Evolutionary conservation across 2,329 filamentous ascomycete species (phyloP), one percentile per base, ranked within the genome.

Genomic region (Claviceps purpurea): DNA sequence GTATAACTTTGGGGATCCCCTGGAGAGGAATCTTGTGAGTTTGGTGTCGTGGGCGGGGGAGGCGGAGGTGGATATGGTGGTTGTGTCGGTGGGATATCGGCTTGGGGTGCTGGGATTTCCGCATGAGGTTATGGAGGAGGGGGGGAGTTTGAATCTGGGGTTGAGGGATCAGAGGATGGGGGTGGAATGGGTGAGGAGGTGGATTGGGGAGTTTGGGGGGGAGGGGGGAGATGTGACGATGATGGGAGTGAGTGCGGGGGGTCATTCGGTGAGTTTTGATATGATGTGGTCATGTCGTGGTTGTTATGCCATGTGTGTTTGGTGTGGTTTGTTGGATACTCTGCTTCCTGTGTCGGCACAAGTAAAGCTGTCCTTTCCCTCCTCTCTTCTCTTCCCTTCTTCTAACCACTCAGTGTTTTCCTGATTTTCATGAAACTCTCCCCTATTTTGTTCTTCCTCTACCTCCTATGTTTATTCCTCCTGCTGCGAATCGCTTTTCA

Each of bases 41-140:
- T 79, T 86, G 65, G 75, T 84, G 14, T 72, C 75, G 5, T 83
- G 76, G 68, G 66, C 73, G 2, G 65, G 67, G 3, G 65, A 67
- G 45, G 65, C 67, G 3, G 65, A 67, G 46, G 30, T 10, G 47
- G 74, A 75, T 10, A 66, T 85, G 50, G 69, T 86, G 43, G 77
- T 70, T 38, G 72, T 84, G 49, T 77, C 72, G 62, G 76, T 83
- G 62, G 79, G 77, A 64, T 81, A 86, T 64, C 74, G 84, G 10
- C 73, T 87, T 48, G 80, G 81, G 2, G 76, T 79, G 5, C 71
- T 88, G 60, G 87, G 87, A 0, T 89, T 91, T 65, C 65, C 87
- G 30, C 42, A 68, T 72, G 24, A 37, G 11, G 73, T 73, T n/a
- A 6, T 41, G 42, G 74, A 74, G 50, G 81, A 78, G 0, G 57